phyloP scores from a whole-genome alignment of 1,284 basidiomycete species.

The Pseudomicrostroma phylloplanum region DNA sequence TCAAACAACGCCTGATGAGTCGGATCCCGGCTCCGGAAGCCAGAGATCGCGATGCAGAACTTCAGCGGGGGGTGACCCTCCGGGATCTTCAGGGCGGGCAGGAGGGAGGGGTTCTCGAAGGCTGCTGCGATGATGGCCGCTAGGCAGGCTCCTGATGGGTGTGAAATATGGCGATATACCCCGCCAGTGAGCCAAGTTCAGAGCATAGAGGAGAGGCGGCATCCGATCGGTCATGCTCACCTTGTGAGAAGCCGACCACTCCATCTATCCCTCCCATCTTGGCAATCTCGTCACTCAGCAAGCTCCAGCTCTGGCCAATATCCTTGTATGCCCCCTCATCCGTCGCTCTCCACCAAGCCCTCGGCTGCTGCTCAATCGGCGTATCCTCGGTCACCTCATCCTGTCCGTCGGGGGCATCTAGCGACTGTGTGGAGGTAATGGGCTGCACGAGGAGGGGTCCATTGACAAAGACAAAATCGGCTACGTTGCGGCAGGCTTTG shows the following conservation, averaged over 20 bases:
- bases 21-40: conserved; percentile 36
- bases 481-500: conserved; percentile 42
- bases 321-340: conserved; percentile 32
- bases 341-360: conserved; percentile 45
- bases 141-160: conserved; percentile 23
- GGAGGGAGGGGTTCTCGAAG: conserved; percentile 34
- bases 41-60: conserved; percentile 44
- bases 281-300: conserved; percentile 28
- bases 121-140: conserved; percentile 38
- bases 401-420: conserved; percentile 34
- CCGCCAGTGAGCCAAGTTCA: background rate
- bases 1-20: conserved; percentile 32
- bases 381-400: conserved; percentile 31
- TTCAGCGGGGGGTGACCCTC: conserved; percentile 26
- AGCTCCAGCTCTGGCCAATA: conserved; percentile 35
- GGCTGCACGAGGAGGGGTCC: conserved; percentile 43
- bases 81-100: conserved; percentile 27
- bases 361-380: conserved; percentile 45
- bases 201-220: background rate
- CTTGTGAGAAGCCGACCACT: conserved; percentile 45
- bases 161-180: conserved; percentile 7
- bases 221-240: background rate
- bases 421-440: conserved; percentile 27
- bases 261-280: conserved; percentile 43
- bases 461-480: conserved; percentile 44